Evolutionary conservation across 306 rosid genomes (phyloP), one percentile per base, ranked within the genome.

Genomic region (Quercus parvula): DNA sequence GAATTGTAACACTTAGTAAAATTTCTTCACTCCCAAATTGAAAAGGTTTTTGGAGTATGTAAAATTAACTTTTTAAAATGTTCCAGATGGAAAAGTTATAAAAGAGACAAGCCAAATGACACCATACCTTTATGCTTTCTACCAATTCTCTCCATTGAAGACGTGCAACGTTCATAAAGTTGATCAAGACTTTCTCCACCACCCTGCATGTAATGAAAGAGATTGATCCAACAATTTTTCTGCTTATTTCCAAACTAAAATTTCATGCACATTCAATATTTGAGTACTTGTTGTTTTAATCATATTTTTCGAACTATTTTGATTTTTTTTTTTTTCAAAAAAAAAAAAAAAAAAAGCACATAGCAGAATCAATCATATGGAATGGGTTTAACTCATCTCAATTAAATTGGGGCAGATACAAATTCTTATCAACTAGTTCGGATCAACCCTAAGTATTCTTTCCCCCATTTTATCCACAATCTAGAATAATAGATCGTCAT

Each of bases 161-260:
- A 88, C 61, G 94, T 87, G 84, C 96, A 73, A 71, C 98, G 98
- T 51, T 86, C 84, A 77, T 75, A 87, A 82, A 95, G 94, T 79
- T 89, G 96, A 80, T 81, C 93, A 76, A 82, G 86, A 81, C 98
- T 92, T 87, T 95, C 99, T 71, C 99, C 99, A 33, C 98, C 99
- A 56, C 98, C 99, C 97, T 95, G 87, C 80, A 85, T 30, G 66
- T 41, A 57, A 22, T 69, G 58, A 56, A 77, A 38, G 27, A 77
- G 77, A 84, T 54, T 75, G 78, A 78, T 66, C 62, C 76, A 78
- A 35, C 11, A 68, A 68, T 6, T 19, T 68, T 64, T 64, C 52
- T 3, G 17, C 20, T 9, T 33, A 30, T 33, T 2, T 46, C 52
- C 38, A 31, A 66, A 10, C 14, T 64, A 64, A 35, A 35, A 2